Percentiles rank a stretch among this genome's conserved stretches.
Conservation (phyloP, 257 asterid species). For the Capsicum pubescens region DNA sequence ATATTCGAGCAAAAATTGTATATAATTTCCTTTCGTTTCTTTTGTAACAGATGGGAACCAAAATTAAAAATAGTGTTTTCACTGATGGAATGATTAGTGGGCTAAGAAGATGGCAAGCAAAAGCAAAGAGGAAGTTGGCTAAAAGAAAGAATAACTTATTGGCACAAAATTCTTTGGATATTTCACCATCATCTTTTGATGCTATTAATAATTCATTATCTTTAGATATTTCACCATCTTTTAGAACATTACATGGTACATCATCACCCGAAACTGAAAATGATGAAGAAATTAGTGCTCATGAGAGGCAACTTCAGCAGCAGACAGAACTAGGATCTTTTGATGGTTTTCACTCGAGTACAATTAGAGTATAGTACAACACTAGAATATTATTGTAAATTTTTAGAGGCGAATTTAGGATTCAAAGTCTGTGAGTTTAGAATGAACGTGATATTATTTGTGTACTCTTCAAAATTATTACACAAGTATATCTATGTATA, state of each 20-base stretch:
- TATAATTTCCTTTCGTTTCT: background rate
- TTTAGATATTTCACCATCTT: conserved; percentile 35
- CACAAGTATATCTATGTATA: too few species aligned
- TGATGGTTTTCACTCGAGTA: conserved; percentile 45
- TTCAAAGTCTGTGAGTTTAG: background rate
- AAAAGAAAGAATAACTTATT: conserved; percentile 28
- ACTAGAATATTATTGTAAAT: background rate
- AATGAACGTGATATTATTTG: background rate
- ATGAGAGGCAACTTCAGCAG: conserved; percentile 27
- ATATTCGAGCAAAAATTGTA: background rate
- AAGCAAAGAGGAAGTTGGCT: conserved; percentile 63
- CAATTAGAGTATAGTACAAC: background rate
- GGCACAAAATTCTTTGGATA: conserved; percentile 38
- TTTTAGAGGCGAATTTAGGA: background rate
- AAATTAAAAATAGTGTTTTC: conserved; percentile 58
- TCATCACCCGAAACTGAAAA: conserved; percentile 23
- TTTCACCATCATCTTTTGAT: conserved; percentile 34
- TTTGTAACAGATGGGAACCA: conserved; percentile 66
- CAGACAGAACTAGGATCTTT: conserved; percentile 47
- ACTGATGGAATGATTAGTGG: conserved; percentile 54
- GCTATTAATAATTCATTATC: conserved; percentile 40
- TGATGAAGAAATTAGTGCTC: conserved; percentile 35
- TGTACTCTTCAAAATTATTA: background rate
- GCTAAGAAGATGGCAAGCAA: conserved; percentile 62
- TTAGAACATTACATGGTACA: conserved; percentile 36